Evolutionary conservation across 2,329 filamentous ascomycete species (phyloP).

Genomic region (Epichloe coenophiala): DNA sequence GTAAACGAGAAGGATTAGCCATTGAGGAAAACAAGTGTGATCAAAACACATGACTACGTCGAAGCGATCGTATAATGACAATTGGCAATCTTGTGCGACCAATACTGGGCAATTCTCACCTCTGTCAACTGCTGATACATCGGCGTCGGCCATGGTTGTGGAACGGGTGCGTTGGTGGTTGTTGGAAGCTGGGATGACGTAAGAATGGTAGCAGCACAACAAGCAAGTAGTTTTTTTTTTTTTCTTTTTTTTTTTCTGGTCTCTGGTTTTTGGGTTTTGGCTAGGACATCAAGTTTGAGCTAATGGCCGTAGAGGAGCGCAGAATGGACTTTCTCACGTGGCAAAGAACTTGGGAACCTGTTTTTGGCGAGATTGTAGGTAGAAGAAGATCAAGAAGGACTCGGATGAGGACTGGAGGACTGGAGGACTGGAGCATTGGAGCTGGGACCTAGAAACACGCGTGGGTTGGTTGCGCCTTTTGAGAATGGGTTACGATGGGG

Average conservation of each 20-base stretch:
- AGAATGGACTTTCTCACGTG: neutral
- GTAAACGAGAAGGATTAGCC: neutral
- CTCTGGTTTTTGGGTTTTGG: neutral
- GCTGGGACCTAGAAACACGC: too few species aligned
- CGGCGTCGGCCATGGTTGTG: slow-evolving; percentile 21
- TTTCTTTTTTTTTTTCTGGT: too few species aligned
- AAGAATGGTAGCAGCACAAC: neutral
- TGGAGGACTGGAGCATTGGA: too few species aligned
- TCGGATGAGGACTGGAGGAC: neutral
- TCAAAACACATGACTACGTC: neutral
- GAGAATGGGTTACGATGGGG: neutral
- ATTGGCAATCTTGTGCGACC: neutral
- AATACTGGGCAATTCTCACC: slow-evolving; percentile 13
- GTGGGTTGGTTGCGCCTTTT: neutral
- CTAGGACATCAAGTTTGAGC: neutral
- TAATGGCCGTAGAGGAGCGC: neutral
- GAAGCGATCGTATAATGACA: neutral
- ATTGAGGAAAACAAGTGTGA: neutral
- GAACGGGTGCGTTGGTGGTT: neutral
- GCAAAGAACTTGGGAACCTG: neutral
- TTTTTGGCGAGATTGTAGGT: neutral
- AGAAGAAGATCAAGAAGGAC: neutral
- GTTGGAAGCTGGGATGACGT: slow-evolving; percentile 8
- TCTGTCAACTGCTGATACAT: slow-evolving; percentile 22
- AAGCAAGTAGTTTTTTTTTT: neutral